Conservation (phyloP, 768 basidiomycete species). For the Psilocybe azurescens region DNA sequence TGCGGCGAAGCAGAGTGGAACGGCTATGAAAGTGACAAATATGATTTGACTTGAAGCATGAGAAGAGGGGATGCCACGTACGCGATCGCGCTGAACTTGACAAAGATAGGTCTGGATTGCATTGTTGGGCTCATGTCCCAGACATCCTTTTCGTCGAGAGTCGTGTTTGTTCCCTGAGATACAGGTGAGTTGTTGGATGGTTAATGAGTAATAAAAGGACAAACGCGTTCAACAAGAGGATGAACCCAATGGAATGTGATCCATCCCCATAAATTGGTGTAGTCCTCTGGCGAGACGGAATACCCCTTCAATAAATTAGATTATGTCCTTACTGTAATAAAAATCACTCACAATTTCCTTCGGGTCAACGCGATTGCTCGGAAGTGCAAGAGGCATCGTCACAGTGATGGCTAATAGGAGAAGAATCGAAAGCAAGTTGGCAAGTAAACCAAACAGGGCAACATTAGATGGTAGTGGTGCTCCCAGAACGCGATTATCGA, state of each 20-base stretch:
- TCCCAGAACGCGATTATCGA: conserved; percentile 50
- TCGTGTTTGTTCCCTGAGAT: conserved; percentile 49
- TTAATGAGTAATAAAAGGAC: conserved; percentile 5
- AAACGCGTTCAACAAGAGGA: conserved; percentile 59
- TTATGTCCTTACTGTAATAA: neutral
- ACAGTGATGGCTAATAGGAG: conserved; percentile 52
- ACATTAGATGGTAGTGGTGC: conserved; percentile 43
- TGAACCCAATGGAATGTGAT: conserved; percentile 74
- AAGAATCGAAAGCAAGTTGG: conserved; percentile 51
- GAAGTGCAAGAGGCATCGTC: conserved; percentile 70
- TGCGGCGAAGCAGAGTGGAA: conserved; percentile 44
- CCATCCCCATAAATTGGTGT: conserved; percentile 75
- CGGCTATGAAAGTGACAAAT: conserved; percentile 23
- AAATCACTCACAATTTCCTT: conserved; percentile 63
- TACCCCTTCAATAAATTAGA: conserved; percentile 43
- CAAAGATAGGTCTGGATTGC: conserved; percentile 69
- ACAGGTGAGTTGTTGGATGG: neutral
- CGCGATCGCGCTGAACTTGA: conserved; percentile 48
- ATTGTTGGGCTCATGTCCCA: conserved; percentile 73
- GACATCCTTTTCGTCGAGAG: conserved; percentile 73
- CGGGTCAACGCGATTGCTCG: conserved; percentile 53
- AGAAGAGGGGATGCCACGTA: conserved; percentile 23
- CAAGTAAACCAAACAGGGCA: conserved; percentile 32
- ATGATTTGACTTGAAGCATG: neutral
- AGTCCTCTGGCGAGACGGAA: conserved; percentile 75